Evolutionary conservation across 345 rosid genomes (phyloP).

Genomic region (Orychophragmus violaceus): DNA sequence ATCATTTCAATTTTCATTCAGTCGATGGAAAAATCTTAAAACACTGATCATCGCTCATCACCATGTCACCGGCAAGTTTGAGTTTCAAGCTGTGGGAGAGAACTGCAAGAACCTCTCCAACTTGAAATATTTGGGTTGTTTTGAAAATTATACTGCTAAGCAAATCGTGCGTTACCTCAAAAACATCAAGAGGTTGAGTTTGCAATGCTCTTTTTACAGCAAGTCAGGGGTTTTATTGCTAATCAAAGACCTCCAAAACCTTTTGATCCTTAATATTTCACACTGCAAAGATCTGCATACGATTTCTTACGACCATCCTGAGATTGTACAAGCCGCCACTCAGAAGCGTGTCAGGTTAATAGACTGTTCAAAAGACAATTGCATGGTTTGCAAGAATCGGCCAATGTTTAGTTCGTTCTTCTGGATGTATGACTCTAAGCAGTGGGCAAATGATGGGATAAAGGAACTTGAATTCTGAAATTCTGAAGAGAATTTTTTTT

Average conservation of each 20-base stretch:
- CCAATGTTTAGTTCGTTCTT: neutral
- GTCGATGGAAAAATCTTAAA: conserved; percentile 10
- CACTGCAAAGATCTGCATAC: neutral
- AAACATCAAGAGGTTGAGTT: neutral
- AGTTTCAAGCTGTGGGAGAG: neutral
- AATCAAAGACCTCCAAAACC: neutral
- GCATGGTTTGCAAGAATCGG: neutral
- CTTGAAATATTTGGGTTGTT: neutral
- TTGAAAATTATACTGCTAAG: neutral
- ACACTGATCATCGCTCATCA: neutral
- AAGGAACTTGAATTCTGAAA: conserved; percentile 1
- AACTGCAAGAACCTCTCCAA: conserved; percentile 4
- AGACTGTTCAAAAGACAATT: neutral
- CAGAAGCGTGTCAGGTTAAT: conserved; percentile 1
- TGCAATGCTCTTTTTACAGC: neutral
- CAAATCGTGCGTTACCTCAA: neutral
- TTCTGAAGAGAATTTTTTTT: neutral
- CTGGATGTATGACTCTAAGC: neutral
- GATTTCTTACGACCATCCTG: neutral
- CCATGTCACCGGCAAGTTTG: neutral
- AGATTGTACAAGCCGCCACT: neutral
- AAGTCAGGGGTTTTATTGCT: neutral
- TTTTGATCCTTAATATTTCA: conserved; percentile 1
- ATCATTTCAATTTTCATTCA: neutral
- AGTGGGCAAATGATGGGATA: neutral